Conservation (phyloP, 2,329 filamentous ascomycete species). For the Pyricularia grisea region DNA sequence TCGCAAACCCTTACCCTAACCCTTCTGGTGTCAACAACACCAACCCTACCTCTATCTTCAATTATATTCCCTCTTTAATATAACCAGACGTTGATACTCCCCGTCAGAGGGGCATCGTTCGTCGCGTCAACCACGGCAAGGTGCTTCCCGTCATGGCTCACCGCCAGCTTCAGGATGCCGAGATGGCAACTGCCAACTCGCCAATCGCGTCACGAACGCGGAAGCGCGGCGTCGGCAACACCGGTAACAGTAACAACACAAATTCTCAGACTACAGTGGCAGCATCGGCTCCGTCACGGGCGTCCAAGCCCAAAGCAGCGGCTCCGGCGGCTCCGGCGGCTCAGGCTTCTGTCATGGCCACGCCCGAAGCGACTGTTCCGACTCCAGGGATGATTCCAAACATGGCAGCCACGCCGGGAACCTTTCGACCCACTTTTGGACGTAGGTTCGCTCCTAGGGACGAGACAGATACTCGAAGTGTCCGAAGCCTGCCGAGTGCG, state of each 20-base stretch:
- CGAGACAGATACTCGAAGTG: background rate
- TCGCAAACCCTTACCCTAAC: constrained; percentile 1
- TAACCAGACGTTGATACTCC: background rate
- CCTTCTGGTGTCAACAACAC: background rate
- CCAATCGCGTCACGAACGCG: background rate
- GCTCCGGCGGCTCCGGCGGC: background rate
- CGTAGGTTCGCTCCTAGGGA: background rate
- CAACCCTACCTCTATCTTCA: background rate
- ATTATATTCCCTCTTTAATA: background rate
- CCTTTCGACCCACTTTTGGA: background rate
- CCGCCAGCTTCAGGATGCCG: background rate
- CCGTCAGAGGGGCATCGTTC: background rate
- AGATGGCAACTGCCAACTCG: background rate
- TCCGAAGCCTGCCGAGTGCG: background rate
- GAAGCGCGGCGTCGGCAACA: background rate
- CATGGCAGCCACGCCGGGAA: background rate
- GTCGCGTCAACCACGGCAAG: background rate
- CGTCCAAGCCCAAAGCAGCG: background rate
- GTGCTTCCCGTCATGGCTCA: background rate
- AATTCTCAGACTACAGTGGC: background rate
- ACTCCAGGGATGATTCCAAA: background rate
- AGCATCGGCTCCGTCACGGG: background rate
- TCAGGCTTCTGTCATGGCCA: background rate
- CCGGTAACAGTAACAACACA: background rate
- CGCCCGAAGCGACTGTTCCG: background rate